Conservation (phyloP, 2,329 filamentous ascomycete species). For the Paracoccidioides lutzii region DNA sequence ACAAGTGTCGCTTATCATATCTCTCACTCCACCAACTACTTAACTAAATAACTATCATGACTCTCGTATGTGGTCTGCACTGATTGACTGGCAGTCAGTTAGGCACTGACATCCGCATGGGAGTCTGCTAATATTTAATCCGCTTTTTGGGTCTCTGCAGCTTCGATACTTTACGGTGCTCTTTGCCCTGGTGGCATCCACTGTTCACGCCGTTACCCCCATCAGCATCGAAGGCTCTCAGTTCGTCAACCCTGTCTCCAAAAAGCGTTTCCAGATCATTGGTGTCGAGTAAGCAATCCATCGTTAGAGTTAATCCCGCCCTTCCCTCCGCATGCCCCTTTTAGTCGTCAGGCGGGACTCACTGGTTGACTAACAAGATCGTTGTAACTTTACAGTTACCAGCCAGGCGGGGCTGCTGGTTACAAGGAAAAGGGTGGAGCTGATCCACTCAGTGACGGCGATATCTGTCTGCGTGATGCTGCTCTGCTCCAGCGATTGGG, state of each 20-base stretch:
- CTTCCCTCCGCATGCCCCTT: not conserved
- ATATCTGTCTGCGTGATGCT: slow-evolving; percentile 48
- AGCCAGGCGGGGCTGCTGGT: slow-evolving; percentile 48
- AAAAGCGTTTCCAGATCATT: slow-evolving; percentile 48
- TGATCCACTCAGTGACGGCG: slow-evolving; percentile 47
- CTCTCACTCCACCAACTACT: not conserved
- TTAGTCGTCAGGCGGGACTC: too few species aligned
- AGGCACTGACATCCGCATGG: not conserved
- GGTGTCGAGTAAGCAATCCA: slow-evolving; percentile 42
- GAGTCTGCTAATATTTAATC: not conserved
- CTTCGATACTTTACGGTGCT: slow-evolving; percentile 24
- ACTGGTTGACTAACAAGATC: not conserved
- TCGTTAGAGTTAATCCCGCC: not conserved
- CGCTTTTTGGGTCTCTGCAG: not conserved
- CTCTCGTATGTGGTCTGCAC: not conserved
- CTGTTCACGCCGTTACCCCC: slow-evolving; percentile 39
- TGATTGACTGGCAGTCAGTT: not conserved
- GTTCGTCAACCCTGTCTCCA: slow-evolving; percentile 47
- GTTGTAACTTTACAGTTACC: slow-evolving; percentile 34
- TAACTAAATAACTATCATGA: slow-evolving; percentile 6
- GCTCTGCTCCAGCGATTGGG: slow-evolving; percentile 51
- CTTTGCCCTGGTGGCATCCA: slow-evolving; percentile 33
- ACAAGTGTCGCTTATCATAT: not conserved
- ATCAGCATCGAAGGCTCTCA: slow-evolving; percentile 46
- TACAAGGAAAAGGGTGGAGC: slow-evolving; percentile 37